A percentile compares a stretch with the other conserved stretches of the same genome.
These are phyloP conservation scores for Suillus bovinus DNA, from an alignment of 768 basidiomycete species.

Conservation along the genomic window DNA sequence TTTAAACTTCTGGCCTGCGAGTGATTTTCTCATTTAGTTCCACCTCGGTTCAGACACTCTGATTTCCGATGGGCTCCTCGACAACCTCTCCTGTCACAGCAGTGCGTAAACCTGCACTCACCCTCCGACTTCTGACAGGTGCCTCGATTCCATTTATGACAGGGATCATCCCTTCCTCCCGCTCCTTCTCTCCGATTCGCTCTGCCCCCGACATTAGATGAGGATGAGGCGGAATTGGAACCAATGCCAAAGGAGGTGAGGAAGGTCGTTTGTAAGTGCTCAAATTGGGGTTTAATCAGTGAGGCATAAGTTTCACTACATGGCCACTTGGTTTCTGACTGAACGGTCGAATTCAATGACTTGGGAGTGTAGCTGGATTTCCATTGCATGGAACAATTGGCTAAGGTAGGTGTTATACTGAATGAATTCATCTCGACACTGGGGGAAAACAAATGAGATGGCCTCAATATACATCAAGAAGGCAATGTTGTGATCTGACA, in stretches of 20 bases:
- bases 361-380: rapidly evolving
- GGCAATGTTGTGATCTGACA: neutral
- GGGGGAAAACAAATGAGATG: neutral
- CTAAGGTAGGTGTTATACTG: neutral
- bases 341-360: neutral
- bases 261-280: neutral
- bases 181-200: slow-evolving; percentile 1
- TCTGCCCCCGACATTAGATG: neutral
- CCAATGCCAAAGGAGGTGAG: slow-evolving; percentile 7
- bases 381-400: neutral
- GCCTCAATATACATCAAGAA: too few relatives aligned
- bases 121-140: neutral
- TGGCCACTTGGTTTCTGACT: neutral
- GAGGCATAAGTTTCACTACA: neutral
- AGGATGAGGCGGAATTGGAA: neutral
- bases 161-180: slow-evolving; percentile 1
- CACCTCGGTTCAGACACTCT: neutral
- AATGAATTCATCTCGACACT: rapidly evolving
- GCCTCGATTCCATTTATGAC: slow-evolving; percentile 11
- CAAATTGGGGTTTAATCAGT: neutral
- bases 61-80: neutral
- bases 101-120: neutral
- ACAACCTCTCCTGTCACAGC: neutral
- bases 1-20: neutral
- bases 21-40: neutral